Base-by-base conservation (phyloP, 345 rosid genomes). In the Odontarrhena argentea region DNA sequence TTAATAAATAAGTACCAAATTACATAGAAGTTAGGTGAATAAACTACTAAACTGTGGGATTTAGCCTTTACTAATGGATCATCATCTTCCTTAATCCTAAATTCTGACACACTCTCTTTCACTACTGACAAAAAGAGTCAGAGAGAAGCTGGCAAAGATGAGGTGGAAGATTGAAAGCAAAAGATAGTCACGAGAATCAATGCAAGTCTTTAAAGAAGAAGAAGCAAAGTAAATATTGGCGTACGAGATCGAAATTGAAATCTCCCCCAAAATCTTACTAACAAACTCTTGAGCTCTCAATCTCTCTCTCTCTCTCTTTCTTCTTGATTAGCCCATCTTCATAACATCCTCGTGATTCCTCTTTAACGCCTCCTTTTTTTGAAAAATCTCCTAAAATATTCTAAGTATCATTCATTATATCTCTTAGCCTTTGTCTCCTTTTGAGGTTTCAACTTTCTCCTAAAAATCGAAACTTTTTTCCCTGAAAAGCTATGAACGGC, bases 401-500 rank as follows among this genome's bases (percentile, higher is more conserved):
- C 71, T 35, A 43, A 56, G 63, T 22, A 1, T 40, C 55, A 57
- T 65, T 28, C 0, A 28, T 40, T 65, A 6, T 46, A 70, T 56
- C 65, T 72, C 70, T 72, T 70, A 65, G 55, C 65, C 76, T 63
- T 72, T 73, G 70, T 73, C 67, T 73, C 71, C 71, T 58, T 47
- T 41, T 51, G 7, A 59, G 60, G 61, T 50, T 45, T 26, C 65
- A 58, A 37, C 11, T 49, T 24, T 28, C 28, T 15, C 60, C 15
- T 11, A 40, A 61, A 59, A 1, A 30, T 41, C 3, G 8, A 4
- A 68, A 7, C 40, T 60, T 69, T 68, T 58, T 52, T 3, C 7
- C 9, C 15, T 41, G 25, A 79, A 82, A 86, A 87, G 81, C 66
- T 77, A 79, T 44, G 86, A 78, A 76, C 62, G 83, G 82, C 80